Percentiles rank a stretch among this genome's conserved stretches.
Evolutionary conservation across 257 asterid species (phyloP).

Genomic region (Solanum megistacrolobum): DNA sequence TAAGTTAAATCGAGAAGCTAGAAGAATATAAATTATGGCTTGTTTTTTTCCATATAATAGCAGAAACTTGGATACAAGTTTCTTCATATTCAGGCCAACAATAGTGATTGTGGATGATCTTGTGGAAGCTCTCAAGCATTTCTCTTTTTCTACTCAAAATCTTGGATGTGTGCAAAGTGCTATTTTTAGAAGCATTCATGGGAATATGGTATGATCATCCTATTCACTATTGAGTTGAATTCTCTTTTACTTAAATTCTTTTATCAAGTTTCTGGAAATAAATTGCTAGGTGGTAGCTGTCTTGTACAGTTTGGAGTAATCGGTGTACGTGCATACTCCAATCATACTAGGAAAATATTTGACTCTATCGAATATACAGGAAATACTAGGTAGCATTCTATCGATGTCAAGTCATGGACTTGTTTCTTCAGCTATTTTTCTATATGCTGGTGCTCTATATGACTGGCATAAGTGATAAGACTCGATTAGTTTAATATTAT

Average conservation of each 20-base stretch:
- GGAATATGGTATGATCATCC: constrained; percentile 38
- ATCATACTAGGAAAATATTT: not conserved
- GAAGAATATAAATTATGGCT: constrained; percentile 19
- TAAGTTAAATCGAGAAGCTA: not conserved
- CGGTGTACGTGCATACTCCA: not conserved
- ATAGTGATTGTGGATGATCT: constrained; percentile 37
- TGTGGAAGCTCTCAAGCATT: constrained; percentile 27
- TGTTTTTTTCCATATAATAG: constrained; percentile 56
- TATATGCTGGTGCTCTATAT: not conserved
- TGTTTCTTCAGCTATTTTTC: not conserved
- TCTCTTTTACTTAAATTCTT: not conserved
- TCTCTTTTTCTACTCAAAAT: constrained; percentile 28
- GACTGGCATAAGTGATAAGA: not conserved
- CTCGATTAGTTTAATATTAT: not conserved
- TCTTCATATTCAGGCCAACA: constrained; percentile 47
- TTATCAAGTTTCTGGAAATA: not conserved
- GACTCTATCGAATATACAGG: not conserved
- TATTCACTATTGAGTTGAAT: not conserved
- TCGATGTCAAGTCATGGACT: not conserved
- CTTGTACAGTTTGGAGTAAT: not conserved
- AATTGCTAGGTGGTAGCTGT: not conserved
- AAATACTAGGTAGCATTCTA: not conserved
- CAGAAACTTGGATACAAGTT: constrained; percentile 43
- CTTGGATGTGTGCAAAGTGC: constrained; percentile 66
- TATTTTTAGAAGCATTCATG: constrained; percentile 57